Evolutionary conservation across 1,284 basidiomycete species (phyloP).

Genomic region (Tilletia indica): DNA sequence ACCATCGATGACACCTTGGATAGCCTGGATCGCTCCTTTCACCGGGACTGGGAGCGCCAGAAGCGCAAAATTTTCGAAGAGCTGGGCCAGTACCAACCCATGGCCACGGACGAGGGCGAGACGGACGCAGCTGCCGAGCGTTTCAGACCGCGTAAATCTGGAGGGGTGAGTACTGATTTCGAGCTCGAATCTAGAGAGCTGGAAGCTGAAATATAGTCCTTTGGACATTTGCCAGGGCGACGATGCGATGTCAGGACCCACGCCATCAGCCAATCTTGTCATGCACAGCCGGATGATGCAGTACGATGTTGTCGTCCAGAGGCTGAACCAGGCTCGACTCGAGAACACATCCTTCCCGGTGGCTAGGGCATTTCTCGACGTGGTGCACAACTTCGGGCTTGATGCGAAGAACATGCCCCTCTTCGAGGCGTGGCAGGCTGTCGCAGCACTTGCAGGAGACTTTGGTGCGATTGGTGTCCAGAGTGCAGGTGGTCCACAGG

Average conservation of each 20-base stretch:
- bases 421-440: constrained; percentile 57
- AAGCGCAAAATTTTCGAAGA: constrained; percentile 88
- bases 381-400: constrained; percentile 37
- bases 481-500: constrained; percentile 42
- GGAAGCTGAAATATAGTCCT: too few relatives aligned
- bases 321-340: constrained; percentile 48
- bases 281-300: constrained; percentile 52
- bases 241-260: neutral
- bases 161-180: neutral
- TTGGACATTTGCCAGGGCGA: neutral
- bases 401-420: constrained; percentile 52
- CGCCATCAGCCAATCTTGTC: constrained; percentile 21
- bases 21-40: constrained; percentile 71
- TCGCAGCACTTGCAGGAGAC: constrained; percentile 60
- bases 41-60: constrained; percentile 82
- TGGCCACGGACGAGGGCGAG: constrained; percentile 4
- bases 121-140: neutral
- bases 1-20: constrained; percentile 83
- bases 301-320: constrained; percentile 47
- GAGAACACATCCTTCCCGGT: constrained; percentile 37
- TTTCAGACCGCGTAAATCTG: constrained; percentile 2
- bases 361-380: constrained; percentile 45
- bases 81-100: constrained; percentile 62
- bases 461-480: constrained; percentile 57
- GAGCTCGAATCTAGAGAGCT: neutral